Base-by-base conservation (phyloP, 2,329 filamentous ascomycete species). In the Cyphellophora europaea region DNA sequence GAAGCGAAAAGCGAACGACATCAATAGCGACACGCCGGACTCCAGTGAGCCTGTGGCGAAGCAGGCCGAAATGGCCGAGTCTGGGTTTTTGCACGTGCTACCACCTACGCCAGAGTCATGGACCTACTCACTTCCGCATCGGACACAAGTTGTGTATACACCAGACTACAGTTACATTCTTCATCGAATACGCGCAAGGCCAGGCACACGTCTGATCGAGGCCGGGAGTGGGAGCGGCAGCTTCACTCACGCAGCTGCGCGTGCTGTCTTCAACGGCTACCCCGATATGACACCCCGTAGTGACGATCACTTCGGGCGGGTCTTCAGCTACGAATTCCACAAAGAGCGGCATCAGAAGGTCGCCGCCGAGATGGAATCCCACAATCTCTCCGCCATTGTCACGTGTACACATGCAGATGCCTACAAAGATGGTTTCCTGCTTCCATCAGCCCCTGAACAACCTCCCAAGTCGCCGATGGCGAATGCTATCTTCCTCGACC, bases 151-250 rank as follows among this genome's bases (percentile, higher is more conserved):
- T 21, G 66, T 70, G 42, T 70, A 70, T 43, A 68, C 66, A 14
- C 65, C 66, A 3, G 66, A 70, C 45, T 69, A 69, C 54, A 69
- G 65, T 51, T 70, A 68, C 41, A 62, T 70, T 23, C 53, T 70
- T 36, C 65, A 69, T 43, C 54, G 64, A 19, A 53, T 69, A 33
- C 57, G 64, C 34, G 66, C 55, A 16, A 54, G 62, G 14, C 63
- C 66, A 0, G 66, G 66, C 8, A 55, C 54, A 15, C 59, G 57
- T 6, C 45, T 70, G 16, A 67, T 70, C 30, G 66, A 70, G 49
- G 66, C 66, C 3, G 66, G 66, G n/a, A 63, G 65, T 6, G 66
- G 66, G 1, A 69, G 66, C 42, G 66, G 66, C 16, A 67, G 64
- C 0, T 70, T 70, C 43, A 69, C 66, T 1, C 66, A 70, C 40